Percentiles rank a stretch among this genome's conserved stretches.
Conservation (phyloP, 2,329 filamentous ascomycete species). For the Westerdykella ornata region DNA sequence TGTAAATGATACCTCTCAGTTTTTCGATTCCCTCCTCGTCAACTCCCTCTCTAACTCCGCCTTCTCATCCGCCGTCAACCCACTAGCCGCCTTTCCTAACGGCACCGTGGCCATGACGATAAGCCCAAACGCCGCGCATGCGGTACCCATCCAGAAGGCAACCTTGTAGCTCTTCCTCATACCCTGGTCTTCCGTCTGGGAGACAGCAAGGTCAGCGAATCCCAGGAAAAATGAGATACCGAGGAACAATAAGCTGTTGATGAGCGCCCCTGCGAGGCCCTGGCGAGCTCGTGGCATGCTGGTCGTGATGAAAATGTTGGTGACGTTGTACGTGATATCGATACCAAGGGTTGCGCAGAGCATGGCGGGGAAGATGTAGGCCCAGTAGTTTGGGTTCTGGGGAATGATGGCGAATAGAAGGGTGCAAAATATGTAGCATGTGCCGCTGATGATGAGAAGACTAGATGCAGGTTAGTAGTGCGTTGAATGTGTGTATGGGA, state of each 20-base stretch:
- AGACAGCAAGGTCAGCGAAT: slow-evolving; percentile 33
- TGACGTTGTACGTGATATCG: slow-evolving; percentile 35
- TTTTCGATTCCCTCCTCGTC: slow-evolving; percentile 12
- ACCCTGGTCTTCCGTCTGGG: slow-evolving; percentile 26
- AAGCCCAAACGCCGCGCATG: slow-evolving; percentile 21
- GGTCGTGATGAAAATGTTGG: slow-evolving; percentile 36
- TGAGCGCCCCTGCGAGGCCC: slow-evolving; percentile 32
- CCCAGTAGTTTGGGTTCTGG: slow-evolving; percentile 32
- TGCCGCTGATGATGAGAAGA: slow-evolving; percentile 27
- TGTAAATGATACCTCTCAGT: background rate
- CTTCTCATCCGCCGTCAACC: slow-evolving; percentile 29
- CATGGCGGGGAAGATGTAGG: slow-evolving; percentile 39
- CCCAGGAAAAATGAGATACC: slow-evolving; percentile 34
- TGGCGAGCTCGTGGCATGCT: slow-evolving; percentile 30
- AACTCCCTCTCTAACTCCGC: slow-evolving; percentile 28
- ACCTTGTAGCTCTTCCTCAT: slow-evolving; percentile 31
- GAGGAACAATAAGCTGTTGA: slow-evolving; percentile 33
- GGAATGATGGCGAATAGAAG: slow-evolving; percentile 33
- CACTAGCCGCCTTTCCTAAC: slow-evolving; percentile 34
- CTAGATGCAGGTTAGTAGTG: slow-evolving; percentile 2
- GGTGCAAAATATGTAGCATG: slow-evolving; percentile 24
- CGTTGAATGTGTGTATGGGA: background rate
- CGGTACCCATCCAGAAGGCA: slow-evolving; percentile 35
- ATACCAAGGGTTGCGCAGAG: slow-evolving; percentile 38
- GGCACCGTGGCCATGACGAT: slow-evolving; percentile 35